Conservation (phyloP, 176 grass and related monocot genomes). For the Ampelocalamus luodianensis region DNA sequence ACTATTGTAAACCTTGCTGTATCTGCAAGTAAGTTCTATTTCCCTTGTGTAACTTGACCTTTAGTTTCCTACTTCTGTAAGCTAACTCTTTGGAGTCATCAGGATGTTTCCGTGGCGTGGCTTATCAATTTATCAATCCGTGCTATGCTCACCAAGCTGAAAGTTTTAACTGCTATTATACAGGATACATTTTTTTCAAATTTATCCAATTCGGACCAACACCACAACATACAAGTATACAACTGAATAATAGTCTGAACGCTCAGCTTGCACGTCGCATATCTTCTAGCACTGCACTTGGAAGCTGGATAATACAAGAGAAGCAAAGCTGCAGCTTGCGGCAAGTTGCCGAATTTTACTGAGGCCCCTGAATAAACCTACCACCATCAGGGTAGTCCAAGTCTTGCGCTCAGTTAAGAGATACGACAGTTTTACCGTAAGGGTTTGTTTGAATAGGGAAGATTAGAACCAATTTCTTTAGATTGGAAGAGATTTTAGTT, state of each 20-base stretch:
- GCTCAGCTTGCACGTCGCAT: background rate
- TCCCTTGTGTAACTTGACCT: conserved; percentile 5
- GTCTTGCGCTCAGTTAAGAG: background rate
- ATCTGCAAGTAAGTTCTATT: conserved; percentile 6
- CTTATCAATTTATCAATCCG: background rate
- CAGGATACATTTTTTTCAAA: background rate
- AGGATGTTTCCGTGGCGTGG: conserved; percentile 17
- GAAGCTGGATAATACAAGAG: background rate
- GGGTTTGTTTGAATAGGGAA: too few relatives aligned
- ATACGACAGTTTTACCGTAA: too few relatives aligned
- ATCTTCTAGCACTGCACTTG: conserved; percentile 24
- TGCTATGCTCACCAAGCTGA: background rate
- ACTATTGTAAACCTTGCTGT: background rate
- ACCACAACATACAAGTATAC: background rate
- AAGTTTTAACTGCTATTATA: background rate
- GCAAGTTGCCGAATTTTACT: background rate
- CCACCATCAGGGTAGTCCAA: background rate
- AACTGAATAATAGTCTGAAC: conserved; percentile 11
- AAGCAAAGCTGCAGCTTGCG: background rate
- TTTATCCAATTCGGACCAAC: background rate
- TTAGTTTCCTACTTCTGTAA: conserved; percentile 7
- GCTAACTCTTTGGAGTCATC: background rate
- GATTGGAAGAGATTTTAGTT: too few relatives aligned
- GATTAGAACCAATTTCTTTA: too few relatives aligned
- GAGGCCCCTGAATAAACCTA: background rate